Evolutionary conservation across 2,329 filamentous ascomycete genomes (phyloP).

Genomic region (Epichloe brachyelytri): DNA sequence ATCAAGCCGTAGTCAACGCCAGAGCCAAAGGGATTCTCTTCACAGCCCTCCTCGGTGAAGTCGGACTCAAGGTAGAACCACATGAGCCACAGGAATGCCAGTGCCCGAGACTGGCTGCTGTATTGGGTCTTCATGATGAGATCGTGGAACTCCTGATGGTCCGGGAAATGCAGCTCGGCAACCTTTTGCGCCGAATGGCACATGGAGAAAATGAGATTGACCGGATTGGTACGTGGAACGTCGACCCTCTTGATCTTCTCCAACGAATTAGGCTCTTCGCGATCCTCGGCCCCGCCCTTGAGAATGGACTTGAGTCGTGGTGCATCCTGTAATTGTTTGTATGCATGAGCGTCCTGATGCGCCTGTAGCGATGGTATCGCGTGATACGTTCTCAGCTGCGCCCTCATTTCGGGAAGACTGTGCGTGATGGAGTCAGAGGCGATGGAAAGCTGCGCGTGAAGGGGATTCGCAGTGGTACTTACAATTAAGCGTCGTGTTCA

Average conservation of each 20-base stretch:
- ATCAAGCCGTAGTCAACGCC: slow-evolving; percentile 51
- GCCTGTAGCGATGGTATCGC: slow-evolving; percentile 94
- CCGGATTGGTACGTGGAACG: slow-evolving; percentile 76
- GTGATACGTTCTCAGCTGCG: slow-evolving; percentile 92
- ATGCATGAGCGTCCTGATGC: slow-evolving; percentile 85
- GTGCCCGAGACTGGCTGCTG: slow-evolving; percentile 70
- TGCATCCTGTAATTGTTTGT: slow-evolving; percentile 96
- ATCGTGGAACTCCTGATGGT: slow-evolving; percentile 84
- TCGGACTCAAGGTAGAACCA: slow-evolving; percentile 98
- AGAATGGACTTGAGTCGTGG: slow-evolving; percentile 92
- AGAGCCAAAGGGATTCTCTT: slow-evolving; percentile 79
- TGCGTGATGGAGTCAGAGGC: neutral
- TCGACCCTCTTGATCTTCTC: slow-evolving; percentile 60
- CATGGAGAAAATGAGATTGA: slow-evolving; percentile 93
- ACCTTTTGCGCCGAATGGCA: slow-evolving; percentile 82
- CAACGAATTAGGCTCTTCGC: slow-evolving; percentile 67
- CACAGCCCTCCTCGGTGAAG: slow-evolving; percentile 75
- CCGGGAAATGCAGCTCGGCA: slow-evolving; percentile 82
- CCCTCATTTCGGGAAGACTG: slow-evolving; percentile 98
- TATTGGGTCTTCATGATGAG: slow-evolving; percentile 83
- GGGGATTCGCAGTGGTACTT: slow-evolving; percentile 19
- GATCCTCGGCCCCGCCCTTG: slow-evolving; percentile 89
- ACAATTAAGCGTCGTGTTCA: slow-evolving; percentile 99
- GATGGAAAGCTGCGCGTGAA: neutral
- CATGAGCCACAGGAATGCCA: slow-evolving; percentile 92